These are phyloP conservation scores for Populus davidiana DNA, from an alignment of 345 rosid species.

Conservation along the genomic window DNA sequence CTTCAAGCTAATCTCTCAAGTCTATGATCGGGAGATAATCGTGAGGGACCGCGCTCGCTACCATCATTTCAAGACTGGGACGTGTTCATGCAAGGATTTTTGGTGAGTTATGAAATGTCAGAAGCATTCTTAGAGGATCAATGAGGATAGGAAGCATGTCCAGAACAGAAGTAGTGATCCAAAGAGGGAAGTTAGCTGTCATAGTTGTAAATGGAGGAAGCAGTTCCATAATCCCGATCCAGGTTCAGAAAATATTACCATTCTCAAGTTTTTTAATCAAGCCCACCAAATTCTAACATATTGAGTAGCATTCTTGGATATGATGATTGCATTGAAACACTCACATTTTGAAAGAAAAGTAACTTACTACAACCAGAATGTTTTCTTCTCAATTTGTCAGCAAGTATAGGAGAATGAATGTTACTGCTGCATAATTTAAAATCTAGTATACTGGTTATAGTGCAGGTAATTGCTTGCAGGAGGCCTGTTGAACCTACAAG, in stretches of 20 bases:
- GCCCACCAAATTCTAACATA: not conserved
- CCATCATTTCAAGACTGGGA: conserved; percentile 43
- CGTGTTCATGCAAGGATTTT: conserved; percentile 42
- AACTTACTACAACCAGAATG: too few relatives aligned
- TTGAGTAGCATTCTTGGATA: not conserved
- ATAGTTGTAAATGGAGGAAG: not conserved
- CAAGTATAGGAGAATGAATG: not conserved
- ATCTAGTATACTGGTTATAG: not conserved
- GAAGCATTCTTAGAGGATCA: not conserved
- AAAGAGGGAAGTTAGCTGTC: not conserved
- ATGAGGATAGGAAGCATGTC: not conserved
- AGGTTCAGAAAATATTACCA: not conserved
- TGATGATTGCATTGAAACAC: not conserved
- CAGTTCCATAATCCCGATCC: not conserved
- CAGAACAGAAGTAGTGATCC: not conserved
- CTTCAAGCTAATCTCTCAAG: conserved; percentile 34
- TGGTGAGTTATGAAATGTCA: conserved; percentile 25
- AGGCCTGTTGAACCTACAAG: not conserved
- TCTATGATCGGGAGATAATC: conserved; percentile 32
- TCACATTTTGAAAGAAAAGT: too few relatives aligned
- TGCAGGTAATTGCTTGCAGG: not conserved
- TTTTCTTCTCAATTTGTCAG: not conserved
- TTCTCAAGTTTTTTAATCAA: not conserved
- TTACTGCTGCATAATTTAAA: not conserved
- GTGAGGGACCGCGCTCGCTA: conserved; percentile 41